phyloP scores from a whole-genome alignment of 768 basidiomycete species.

The Lepiota venenata region DNA sequence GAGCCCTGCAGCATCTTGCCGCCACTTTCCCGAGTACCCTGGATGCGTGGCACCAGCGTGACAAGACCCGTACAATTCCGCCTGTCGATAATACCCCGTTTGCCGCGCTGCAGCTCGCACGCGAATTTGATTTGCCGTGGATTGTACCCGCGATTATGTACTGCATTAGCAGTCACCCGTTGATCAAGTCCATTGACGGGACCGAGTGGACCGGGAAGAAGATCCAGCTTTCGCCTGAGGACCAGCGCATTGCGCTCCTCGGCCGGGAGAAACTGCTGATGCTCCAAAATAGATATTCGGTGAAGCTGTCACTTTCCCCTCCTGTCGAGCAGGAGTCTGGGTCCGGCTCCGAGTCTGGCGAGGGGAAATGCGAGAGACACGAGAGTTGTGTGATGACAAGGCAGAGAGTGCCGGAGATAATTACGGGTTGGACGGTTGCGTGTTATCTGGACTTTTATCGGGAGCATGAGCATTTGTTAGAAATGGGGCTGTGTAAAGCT shows the following conservation, averaged over 20 bases:
- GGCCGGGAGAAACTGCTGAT: slow-evolving; percentile 24
- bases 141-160: slow-evolving; percentile 33
- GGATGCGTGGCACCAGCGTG: slow-evolving; percentile 28
- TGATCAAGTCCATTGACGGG: slow-evolving; percentile 33
- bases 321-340: not conserved
- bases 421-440: slow-evolving; percentile 27
- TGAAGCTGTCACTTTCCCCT: not conserved
- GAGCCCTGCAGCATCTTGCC: slow-evolving; percentile 31
- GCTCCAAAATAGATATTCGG: slow-evolving; percentile 16
- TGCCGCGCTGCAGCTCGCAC: slow-evolving; percentile 29
- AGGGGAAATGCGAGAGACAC: slow-evolving; percentile 12
- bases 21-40: slow-evolving; percentile 34
- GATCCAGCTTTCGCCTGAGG: slow-evolving; percentile 21
- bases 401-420: slow-evolving; percentile 20
- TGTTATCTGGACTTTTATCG: slow-evolving; percentile 30
- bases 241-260: slow-evolving; percentile 24
- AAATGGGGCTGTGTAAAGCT: slow-evolving; percentile 20
- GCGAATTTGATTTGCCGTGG: slow-evolving; percentile 32
- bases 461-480: slow-evolving; percentile 22
- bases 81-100: slow-evolving; percentile 37
- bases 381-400: slow-evolving; percentile 16
- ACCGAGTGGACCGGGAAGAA: slow-evolving; percentile 24
- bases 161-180: slow-evolving; percentile 33
- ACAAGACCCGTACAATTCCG: slow-evolving; percentile 31
- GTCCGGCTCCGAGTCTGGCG: slow-evolving; percentile 12